These are phyloP conservation scores for Colletotrichum caudatum DNA, from an alignment of 2,329 filamentous ascomycete species.

Conservation along the genomic window DNA sequence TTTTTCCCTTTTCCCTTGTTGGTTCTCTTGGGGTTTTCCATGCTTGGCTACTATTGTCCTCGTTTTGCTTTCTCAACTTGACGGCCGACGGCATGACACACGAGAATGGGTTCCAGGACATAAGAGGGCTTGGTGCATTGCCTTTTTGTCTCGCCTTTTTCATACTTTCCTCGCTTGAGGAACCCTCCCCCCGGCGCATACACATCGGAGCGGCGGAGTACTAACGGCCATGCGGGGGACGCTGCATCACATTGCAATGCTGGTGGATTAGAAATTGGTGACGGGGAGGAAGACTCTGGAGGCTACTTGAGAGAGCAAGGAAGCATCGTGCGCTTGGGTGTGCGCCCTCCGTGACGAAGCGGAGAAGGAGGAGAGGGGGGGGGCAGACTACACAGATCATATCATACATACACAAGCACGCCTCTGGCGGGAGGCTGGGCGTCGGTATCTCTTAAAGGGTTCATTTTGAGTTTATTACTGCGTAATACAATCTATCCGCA, in stretches of 20 bases:
- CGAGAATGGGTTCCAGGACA: background rate
- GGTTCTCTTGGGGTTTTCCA: background rate
- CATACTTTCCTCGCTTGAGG: background rate
- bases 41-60: background rate
- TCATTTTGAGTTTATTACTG: background rate
- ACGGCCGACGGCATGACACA: background rate
- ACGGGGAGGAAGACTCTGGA: background rate
- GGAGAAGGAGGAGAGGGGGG: background rate
- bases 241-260: slow-evolving; percentile 5
- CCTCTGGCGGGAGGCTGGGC: background rate
- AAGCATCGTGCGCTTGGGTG: slow-evolving; percentile 5
- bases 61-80: background rate
- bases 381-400: background rate
- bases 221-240: background rate
- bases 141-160: background rate
- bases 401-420: slow-evolving; percentile 2
- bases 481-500: slow-evolving; percentile 1
- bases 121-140: background rate
- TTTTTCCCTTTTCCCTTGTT: background rate
- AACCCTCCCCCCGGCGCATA: background rate
- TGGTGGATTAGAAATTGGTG: background rate
- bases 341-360: background rate
- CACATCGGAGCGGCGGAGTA: background rate
- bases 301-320: slow-evolving; percentile 1
- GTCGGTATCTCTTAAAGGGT: slow-evolving; percentile 6